Evolutionary conservation across 1,284 basidiomycete genomes (phyloP), one percentile per base, ranked within the genome.

Genomic region (Pascua sp.): DNA sequence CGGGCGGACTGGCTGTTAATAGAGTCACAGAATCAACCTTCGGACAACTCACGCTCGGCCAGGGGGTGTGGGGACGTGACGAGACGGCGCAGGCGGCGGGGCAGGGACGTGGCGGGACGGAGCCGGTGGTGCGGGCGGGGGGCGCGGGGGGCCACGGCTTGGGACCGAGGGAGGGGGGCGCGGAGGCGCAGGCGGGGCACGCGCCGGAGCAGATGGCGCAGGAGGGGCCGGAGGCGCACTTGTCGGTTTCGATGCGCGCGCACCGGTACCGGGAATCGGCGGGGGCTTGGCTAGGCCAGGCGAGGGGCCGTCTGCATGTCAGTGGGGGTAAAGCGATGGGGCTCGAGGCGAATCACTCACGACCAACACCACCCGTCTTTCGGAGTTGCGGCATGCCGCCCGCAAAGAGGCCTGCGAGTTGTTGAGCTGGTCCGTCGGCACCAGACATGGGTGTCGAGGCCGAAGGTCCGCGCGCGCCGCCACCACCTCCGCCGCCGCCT

Each of bases 361-460:
- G 53, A 69, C 82, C 65, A 67, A 61, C 80, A 68, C 72, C 83
- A 16, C 85, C 88, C 17, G 87, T 82, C 53, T 89, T 85, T 79
- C 88, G 93, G 66, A 95, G 73, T 70, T 90, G 91, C 2, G 92
- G 92, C 80, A 95, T 87, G 1, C 92, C 91, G 18, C 90, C 90
- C 42, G 91, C 90, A 69, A 95, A 94, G 7, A 95, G 75, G 5
- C 85, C 87, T 36, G 86, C 92, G 12, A 94, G 79, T 70, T 92
- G 90, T 40, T 90, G 89, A 4, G 73, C 70, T 11, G 72, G 67
- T 9, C 64, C 66, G 47, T 68, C 67, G n/a, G 63, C 46, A 11
- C 64, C 66, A 5, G 56, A 53, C 47, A 60, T 48, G n/a, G 64
- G 54, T 10, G 52, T 56, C 40, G 62, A 43, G 8, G 64, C 38